Evolutionary conservation across 257 asterid species (phyloP).

Genomic region (Solanum paucissectum): DNA sequence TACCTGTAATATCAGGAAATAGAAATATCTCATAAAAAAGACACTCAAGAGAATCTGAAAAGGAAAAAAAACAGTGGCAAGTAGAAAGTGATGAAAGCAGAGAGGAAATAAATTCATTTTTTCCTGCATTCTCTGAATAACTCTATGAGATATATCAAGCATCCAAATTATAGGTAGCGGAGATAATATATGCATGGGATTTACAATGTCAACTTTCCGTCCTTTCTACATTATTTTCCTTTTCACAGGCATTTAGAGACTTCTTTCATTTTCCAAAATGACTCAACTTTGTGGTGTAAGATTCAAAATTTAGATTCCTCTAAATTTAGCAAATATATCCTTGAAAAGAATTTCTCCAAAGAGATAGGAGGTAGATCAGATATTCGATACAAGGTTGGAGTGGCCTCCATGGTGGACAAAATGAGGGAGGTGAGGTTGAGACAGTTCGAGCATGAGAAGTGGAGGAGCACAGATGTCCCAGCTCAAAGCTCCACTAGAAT

Average conservation of each 20-base stretch:
- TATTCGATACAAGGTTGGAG: not conserved
- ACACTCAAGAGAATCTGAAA: not conserved
- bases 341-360: not conserved
- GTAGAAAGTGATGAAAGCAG: not conserved
- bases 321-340: not conserved
- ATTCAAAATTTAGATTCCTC: not conserved
- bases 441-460: not conserved
- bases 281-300: not conserved
- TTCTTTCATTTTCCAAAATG: not conserved
- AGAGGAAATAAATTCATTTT: not conserved
- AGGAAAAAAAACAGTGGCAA: not conserved
- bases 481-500: not conserved
- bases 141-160: not conserved
- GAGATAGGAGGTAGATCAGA: not conserved
- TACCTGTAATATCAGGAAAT: slow-evolving; percentile 40
- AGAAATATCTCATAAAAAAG: not conserved
- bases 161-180: not conserved
- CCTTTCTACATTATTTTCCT: not conserved
- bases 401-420: not conserved
- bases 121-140: not conserved
- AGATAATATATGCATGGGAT: not conserved
- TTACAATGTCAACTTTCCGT: not conserved
- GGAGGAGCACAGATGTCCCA: not conserved
- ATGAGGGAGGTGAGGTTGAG: not conserved
- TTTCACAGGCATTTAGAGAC: not conserved